phyloP scores from a whole-genome alignment of 305 asterid genomes.

The Fraxinus ornus region DNA sequence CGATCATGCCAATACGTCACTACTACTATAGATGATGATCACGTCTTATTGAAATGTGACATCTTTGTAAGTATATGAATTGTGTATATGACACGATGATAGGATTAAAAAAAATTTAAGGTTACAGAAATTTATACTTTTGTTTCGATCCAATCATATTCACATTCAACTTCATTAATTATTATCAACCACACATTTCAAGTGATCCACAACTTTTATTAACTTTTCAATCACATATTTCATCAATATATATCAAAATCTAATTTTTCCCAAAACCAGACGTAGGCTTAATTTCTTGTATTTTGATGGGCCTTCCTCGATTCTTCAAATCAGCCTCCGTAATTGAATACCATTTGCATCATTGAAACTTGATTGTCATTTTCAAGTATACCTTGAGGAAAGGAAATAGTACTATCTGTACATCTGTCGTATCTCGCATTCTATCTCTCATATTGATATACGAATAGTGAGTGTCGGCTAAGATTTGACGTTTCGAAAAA shows the following conservation, averaged over 20 bases:
- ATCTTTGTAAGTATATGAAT: not conserved
- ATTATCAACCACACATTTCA: not conserved
- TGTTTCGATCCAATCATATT: not conserved
- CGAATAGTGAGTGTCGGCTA: not conserved
- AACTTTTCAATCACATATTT: too few species aligned
- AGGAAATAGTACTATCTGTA: not conserved
- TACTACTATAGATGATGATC: not conserved
- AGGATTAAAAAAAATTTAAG: not conserved
- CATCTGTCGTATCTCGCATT: not conserved
- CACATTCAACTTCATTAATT: not conserved
- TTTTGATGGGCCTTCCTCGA: not conserved
- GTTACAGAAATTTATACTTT: too few species aligned
- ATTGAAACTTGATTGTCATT: constrained; percentile 35
- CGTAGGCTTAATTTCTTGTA: constrained; percentile 18
- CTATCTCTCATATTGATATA: not conserved
- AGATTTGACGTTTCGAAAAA: not conserved
- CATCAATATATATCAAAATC: too few species aligned
- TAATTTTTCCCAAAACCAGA: not conserved
- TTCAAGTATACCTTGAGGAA: constrained; percentile 17
- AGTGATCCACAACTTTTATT: too few species aligned
- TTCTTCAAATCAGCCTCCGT: not conserved
- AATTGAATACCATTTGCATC: not conserved
- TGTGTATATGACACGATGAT: not conserved
- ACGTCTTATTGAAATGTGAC: too few species aligned
- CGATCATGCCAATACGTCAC: not conserved